Base-by-base conservation (phyloP, 257 asterid genomes). In the Lantana camara region DNA sequence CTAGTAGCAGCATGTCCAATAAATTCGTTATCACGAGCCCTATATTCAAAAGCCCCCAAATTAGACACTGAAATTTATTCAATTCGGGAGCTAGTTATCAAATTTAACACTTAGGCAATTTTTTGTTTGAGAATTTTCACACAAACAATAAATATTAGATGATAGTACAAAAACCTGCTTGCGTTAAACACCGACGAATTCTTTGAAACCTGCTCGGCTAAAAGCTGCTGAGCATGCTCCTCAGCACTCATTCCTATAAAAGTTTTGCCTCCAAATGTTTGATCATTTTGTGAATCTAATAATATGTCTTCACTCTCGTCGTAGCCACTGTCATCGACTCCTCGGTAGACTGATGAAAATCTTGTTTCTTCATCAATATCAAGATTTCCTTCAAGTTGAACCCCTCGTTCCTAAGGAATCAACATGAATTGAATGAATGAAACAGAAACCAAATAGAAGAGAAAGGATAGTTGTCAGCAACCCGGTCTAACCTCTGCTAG, bases 341-440 rank as follows among this genome's bases (percentile, higher is more conserved):
- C 77, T 60, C 88, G 82, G 49, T 67, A 52, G 59, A 85, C 94
- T 19, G 94, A 79, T 4, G 90, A 83, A 54, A 66, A 83, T 68
- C 82, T 71, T 17, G 86, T 75, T 79, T 85, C 90, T 72, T 85
- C 94, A 50, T 83, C 94, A 38, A 83, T 57, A 24, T 83, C 90
- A 50, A 74, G 58, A 51, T 66, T 73, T 9, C 68, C 94, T 48
- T 73, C 75, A 15, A 83, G 81, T 63, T 67, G 75, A 58, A 81
- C 57, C 51, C 90, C 94, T 66, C 90, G 76, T 78, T 83, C 94
- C 94, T 85, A 35, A 19, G 62, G 21, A 34, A 37, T 76, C 73
- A 5, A 72, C 22, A 44, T 7, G 52, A 57, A n/a, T 61, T 19
- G 32, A 63, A n/a, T n/a, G 51, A 27, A 27, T 27, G 40, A 35